Evolutionary conservation across 139 green algal species (phyloP), one percentile per base, ranked within the genome.

Genomic region (Chlorella sp.): DNA sequence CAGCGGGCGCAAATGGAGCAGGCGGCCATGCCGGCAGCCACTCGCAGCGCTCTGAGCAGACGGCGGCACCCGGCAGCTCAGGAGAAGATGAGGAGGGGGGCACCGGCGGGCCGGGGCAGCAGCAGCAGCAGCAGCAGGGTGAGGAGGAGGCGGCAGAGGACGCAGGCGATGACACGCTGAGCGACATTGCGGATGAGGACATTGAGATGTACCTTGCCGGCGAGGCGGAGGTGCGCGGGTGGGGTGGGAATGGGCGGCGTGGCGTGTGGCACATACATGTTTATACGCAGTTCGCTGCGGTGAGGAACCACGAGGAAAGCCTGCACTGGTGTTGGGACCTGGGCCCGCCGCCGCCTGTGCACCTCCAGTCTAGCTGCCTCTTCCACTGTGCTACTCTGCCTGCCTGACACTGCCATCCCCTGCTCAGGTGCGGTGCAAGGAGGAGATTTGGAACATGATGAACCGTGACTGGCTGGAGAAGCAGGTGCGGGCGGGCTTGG

Each of bases 401-500:
- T n/a, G n/a, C n/a, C n/a, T n/a, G n/a, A n/a, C n/a, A n/a, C n/a
- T n/a, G n/a, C n/a, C n/a, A n/a, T n/a, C n/a, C n/a, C n/a, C n/a
- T n/a, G n/a, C n/a, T n/a, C 60, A 90, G 82, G 80, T 91, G 4
- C 72, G 62, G 68, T 88, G 60, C 77, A 90, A 90, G 77, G 83
- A 90, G 65, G 87, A 90, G 83, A 90, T 90, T 58, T 91, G 87
- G 87, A 90, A 88, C 81, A 84, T 90, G 85, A 90, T 90, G 87
- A 91, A 91, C 74, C 58, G 68, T 13, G 88, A 91, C n/a, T 91
- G 86, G 81, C 46, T 91, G 62, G 88, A 91, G 88, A 87, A 87
- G 64, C 88, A 90, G 77, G 77, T 60, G 14, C 46, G 77, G 30
- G 41, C 41, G 26, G 26, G 70, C 1, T 6, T 54, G 11, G 46